phyloP scores from a whole-genome alignment of 139 green algal species.

The Haematococcus sp. region DNA sequence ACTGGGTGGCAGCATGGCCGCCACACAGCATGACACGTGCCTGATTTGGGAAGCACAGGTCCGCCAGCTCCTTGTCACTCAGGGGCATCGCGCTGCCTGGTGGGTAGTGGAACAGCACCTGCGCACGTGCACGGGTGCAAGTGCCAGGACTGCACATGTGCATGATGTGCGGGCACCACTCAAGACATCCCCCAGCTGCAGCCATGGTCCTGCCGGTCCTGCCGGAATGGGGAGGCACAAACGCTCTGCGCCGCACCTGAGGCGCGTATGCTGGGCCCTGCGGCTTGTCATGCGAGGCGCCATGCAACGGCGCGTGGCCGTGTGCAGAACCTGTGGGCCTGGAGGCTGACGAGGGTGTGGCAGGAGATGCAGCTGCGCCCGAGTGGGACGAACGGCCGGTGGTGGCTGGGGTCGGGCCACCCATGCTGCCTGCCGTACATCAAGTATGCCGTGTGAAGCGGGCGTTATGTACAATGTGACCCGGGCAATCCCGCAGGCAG shows the following conservation, averaged over 20 bases:
- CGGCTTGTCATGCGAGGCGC: neutral
- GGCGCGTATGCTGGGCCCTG: neutral
- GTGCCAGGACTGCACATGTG: no score
- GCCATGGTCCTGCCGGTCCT: no score
- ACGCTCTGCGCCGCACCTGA: neutral
- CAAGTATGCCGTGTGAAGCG: no score
- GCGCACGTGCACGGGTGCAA: no score
- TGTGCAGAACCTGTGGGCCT: neutral
- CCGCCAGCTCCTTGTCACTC: slow-evolving; percentile 53
- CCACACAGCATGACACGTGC: slow-evolving; percentile 2
- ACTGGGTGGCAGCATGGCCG: no score
- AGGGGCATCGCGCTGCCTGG: slow-evolving; percentile 17
- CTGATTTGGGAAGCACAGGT: slow-evolving; percentile 77
- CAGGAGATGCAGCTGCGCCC: neutral
- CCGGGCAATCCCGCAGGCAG: no score
- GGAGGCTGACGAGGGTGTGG: neutral
- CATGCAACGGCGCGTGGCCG: neutral
- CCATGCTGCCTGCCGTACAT: neutral
- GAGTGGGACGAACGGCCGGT: neutral
- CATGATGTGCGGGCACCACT: no score
- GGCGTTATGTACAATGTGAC: no score
- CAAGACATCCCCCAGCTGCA: no score
- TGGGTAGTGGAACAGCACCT: slow-evolving; percentile 61
- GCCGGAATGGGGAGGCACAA: no score
- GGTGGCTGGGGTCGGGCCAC: neutral